Evolutionary conservation across 208 protist genomes (phyloP), one percentile per base, ranked within the genome.

Genomic region (Porcisia hertigi): DNA sequence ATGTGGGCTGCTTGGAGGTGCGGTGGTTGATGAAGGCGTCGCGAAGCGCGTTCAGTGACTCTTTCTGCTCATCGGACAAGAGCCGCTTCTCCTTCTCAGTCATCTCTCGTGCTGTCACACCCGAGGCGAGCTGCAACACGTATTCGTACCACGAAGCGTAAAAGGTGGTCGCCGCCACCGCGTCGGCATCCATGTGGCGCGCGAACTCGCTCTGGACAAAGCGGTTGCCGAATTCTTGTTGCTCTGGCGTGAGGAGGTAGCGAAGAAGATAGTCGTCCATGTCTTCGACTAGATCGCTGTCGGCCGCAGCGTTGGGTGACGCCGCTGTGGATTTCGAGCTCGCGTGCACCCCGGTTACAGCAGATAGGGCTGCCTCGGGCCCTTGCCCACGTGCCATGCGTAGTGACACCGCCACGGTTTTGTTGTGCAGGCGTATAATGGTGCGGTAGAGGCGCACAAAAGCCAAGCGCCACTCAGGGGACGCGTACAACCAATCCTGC

Each of bases 91-190:
- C 94, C 69, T 92, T 80, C 74, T 87, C 84, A 34, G 86, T 95
- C 78, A 97, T 76, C 30, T 93, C 89, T 7, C 89, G 86, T 20
- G 83, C 79, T 18, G 92, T 96, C 47, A 92, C 82, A 18, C 92
- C 94, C 1, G 82, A 88, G 49, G 84, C 82, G 59, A 97, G 84
- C 73, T 96, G 89, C 72, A 91, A 74, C 55, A 94, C 88, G 78
- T 97, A 97, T 20, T 87, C 81, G 73, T 95, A 95, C 94, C 94
- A 97, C 63, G 86, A 92, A 39, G 85, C 73, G 75, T 97, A 97
- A 65, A 97, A 97, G 57, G 87, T 88, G 25, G 75, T 60, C 9
- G 92, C 83, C 3, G 90, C 81, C 47, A 88, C 79, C 30, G 85
- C 88, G 58, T 89, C 86, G 2, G 91, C 91, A 60, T 95, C 90